phyloP scores from a whole-genome alignment of 176 grass and related monocot species.

The Urochloa ruziziensis region DNA sequence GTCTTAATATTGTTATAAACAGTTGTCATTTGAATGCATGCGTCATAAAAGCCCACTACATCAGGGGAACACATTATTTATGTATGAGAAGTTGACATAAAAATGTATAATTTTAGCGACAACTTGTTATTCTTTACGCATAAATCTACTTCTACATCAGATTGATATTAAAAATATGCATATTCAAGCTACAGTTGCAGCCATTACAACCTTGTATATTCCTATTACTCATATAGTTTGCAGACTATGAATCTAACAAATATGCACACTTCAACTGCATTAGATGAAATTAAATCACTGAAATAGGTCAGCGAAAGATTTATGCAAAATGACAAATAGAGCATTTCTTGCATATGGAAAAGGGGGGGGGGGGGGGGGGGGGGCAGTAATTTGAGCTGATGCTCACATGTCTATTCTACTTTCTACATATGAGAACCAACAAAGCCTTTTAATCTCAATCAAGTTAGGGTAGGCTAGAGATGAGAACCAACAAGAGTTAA shows the following conservation, averaged over 20 bases:
- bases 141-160: neutral
- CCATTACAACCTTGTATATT: neutral
- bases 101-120: slow-evolving; percentile 19
- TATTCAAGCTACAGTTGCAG: neutral
- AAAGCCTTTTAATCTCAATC: neutral
- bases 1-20: slow-evolving; percentile 82
- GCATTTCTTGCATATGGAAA: neutral
- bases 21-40: slow-evolving; percentile 50
- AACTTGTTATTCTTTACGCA: slow-evolving; percentile 1
- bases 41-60: slow-evolving; percentile 47
- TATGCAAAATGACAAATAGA: slow-evolving; percentile 10
- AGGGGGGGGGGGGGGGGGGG: too few relatives aligned
- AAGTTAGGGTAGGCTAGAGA: neutral
- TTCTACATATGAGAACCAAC: slow-evolving; percentile 18
- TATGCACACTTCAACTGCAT: neutral
- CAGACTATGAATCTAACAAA: slow-evolving; percentile 14
- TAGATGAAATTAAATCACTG: slow-evolving; percentile 22
- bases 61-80: slow-evolving; percentile 42
- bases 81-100: neutral
- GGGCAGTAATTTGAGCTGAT: neutral
- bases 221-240: neutral
- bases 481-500: neutral
- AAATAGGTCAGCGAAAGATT: neutral
- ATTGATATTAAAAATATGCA: neutral
- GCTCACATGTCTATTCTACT: neutral